These are phyloP conservation scores for Saccharum hybrid DNA, from an alignment of 202 grass and related monocot species.

Conservation along the genomic window DNA sequence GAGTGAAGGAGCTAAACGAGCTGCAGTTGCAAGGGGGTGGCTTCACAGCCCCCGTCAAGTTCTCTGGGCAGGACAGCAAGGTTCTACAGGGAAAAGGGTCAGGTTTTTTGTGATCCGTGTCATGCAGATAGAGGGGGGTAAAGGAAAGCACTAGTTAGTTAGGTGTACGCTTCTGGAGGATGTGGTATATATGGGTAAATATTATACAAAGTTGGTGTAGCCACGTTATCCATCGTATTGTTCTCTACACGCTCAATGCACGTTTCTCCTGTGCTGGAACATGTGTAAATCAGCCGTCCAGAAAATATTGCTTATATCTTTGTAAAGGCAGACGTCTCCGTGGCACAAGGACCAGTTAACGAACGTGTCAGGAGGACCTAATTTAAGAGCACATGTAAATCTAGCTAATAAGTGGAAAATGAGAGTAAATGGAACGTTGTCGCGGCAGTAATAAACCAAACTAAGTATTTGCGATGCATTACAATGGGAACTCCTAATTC, in stretches of 20 bases:
- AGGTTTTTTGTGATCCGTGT: constrained; percentile 78
- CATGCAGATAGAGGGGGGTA: constrained; percentile 17
- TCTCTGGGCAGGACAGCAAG: constrained; percentile 41
- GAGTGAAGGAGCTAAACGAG: constrained; percentile 80
- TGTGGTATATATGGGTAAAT: constrained; percentile 9
- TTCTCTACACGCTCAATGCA: constrained; percentile 21
- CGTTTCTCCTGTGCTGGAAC: not conserved
- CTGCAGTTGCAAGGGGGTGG: constrained; percentile 54
- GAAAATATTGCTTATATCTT: not conserved
- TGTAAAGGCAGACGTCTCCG: not conserved
- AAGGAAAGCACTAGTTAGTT: constrained; percentile 5
- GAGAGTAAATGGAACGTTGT: not conserved
- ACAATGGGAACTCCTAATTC: not conserved
- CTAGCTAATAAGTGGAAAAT: not conserved
- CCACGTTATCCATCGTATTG: constrained; percentile 21
- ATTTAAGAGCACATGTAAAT: not conserved
- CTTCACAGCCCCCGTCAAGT: constrained; percentile 43
- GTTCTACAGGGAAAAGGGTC: constrained; percentile 72
- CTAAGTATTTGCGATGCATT: not conserved
- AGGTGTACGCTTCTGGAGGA: constrained; percentile 32
- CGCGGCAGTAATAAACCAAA: not conserved
- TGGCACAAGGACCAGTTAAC: not conserved
- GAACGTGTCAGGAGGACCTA: not conserved
- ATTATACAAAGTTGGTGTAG: constrained; percentile 23
- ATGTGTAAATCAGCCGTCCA: not conserved